Conservation (phyloP, 441 rosid genomes). For the Gossypium schwendimanii region DNA sequence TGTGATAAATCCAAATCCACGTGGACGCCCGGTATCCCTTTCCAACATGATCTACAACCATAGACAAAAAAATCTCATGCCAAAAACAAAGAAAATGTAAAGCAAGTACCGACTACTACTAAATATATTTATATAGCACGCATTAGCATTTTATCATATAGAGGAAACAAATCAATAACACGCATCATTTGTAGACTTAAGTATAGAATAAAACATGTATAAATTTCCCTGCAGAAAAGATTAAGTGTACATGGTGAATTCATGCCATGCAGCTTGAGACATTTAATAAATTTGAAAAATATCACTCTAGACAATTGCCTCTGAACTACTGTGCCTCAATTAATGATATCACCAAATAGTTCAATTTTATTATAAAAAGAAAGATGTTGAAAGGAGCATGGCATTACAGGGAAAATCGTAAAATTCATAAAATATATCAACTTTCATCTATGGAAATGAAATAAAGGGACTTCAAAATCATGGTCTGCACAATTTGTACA, state of each 20-base stretch:
- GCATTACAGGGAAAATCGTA: not conserved
- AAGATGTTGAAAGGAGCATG: not conserved
- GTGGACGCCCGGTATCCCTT: conserved; percentile 89
- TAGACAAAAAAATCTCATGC: conserved; percentile 33
- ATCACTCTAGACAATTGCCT: not conserved
- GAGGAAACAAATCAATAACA: not conserved
- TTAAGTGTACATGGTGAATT: not conserved
- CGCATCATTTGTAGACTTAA: not conserved
- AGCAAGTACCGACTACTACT: not conserved
- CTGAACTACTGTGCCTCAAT: not conserved
- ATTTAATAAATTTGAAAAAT: not conserved
- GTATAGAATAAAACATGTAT: not conserved
- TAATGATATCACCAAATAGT: not conserved
- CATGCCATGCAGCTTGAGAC: not conserved
- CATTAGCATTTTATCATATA: not conserved
- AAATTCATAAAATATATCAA: not conserved
- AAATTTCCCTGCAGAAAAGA: not conserved
- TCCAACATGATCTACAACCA: conserved; percentile 84
- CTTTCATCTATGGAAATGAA: not conserved
- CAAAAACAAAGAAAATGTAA: conserved; percentile 12
- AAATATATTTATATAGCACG: not conserved
- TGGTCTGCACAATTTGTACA: not conserved
- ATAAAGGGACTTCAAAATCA: not conserved
- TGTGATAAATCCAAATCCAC: conserved; percentile 97
- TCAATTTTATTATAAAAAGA: not conserved